Evolutionary conservation across 2,329 filamentous ascomycete genomes (phyloP), one percentile per base, ranked within the genome.

Genomic region (Cladophialophora carrionii): DNA sequence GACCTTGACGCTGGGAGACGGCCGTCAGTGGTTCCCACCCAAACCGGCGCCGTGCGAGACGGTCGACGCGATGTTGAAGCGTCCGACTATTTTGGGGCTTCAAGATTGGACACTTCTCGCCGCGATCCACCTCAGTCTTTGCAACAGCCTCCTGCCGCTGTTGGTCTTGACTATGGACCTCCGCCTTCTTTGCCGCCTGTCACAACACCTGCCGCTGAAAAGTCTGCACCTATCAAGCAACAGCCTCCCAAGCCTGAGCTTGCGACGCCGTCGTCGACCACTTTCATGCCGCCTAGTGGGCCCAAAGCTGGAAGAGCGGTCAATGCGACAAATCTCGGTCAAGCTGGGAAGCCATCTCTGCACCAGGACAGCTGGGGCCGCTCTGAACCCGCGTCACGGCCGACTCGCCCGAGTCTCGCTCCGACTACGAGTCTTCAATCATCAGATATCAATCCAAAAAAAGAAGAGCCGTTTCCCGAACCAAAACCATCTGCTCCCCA

Each of bases 241-340:
- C 65, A 56, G 46, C 24, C 66, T 53, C 20, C 49, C 20, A 70
- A 68, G 56, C 20, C 49, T 9, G 64, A 67, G 12, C 56, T 60
- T 12, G 12, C 55, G n/a, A 34, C 54, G 12, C 58, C 31, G 26
- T 49, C 64, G 17, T 57, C 62, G 26, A 66, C 69, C 3, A 57
- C 71, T 1, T 73, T 76, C 43, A 76, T 78, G 32, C 77, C 78
- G 12, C 79, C 79, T 10, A 81, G 78, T 8, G 78, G 76, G 10
- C 79, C 79, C 8, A 80, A 79, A 65, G 79, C 78, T 9, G 76
- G 77, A n/a, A 74, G 79, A 24, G 68, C 61, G 20, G 48, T 68
- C 56, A 46, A 22, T 20, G 24, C 61, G 63, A 56, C 48, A 51
- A 24, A 43, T 41, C 56, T 57, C 12, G 37, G 9, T 46, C 65